Evolutionary conservation across 768 basidiomycete genomes (phyloP), one percentile per base, ranked within the genome.

Genomic region (Porphyrellus cyaneotinctus): DNA sequence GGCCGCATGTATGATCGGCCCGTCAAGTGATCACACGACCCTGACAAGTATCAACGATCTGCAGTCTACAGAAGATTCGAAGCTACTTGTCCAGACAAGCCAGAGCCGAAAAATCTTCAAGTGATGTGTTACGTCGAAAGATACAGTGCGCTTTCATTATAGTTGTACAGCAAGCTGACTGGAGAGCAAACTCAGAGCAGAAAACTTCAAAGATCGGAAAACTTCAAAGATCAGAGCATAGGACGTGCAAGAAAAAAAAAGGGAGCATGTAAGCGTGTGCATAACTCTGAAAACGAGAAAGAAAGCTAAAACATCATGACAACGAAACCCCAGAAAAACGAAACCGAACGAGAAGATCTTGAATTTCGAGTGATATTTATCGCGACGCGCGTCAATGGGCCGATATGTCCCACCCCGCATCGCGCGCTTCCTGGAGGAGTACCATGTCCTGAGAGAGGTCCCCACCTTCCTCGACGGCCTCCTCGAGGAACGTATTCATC

Each of bases 341-440:
- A n/a, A n/a, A n/a, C n/a, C n/a, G n/a, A n/a, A n/a, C n/a, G n/a
- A n/a, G n/a, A n/a, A n/a, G n/a, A 28, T 9, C 26, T 28, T 28
- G 9, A 28, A 28, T 28, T 28, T 28, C 26, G 26, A 28, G 26
- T 28, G 26, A 28, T 28, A 28, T 30, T 41, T 41, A 9, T 18
- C 15, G 9, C 13, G 6, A 31, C 12, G 12, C 3, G 24, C 11
- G 17, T 26, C 26, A 23, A 43, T 30, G 17, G 20, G 20, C 13
- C n/a, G 38, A 26, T 18, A 6, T 14, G 3, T 20, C 36, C 57
- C 57, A 65, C 1, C 69, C 67, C 1, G 56, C 58, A 4, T 54
- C 51, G 3, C 47, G 11, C 0, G 68, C 69, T 41, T 70, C 68
- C 24, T 11, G 41, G 7, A 69, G 53, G 12, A 69, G 52, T 4